Evolutionary conservation across 2,329 filamentous ascomycete genomes (phyloP), one percentile per base, ranked within the genome.

Genomic region (Cladophialophora chaetospira): DNA sequence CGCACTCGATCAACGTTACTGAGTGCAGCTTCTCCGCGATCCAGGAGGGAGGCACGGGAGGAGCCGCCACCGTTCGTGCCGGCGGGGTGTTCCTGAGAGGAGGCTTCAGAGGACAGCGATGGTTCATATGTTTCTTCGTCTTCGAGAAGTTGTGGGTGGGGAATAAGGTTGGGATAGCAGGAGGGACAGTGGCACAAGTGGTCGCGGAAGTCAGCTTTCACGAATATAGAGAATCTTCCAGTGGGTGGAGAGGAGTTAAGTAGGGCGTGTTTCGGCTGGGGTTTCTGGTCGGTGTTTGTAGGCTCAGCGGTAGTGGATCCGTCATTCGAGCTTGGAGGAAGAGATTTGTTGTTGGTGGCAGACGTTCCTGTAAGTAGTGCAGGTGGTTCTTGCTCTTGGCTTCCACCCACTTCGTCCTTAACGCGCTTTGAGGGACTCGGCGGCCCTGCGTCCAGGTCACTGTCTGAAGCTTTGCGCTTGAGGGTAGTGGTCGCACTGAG

Each of bases 101-200:
- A 83, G 4, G 76, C 79, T n/a, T 17, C 33, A n/a, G 78, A 82
- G 13, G 81, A 96, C 4, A 97, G 77, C 1, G 93, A 91, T 0
- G 93, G 94, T 67, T 97, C 91, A 73, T 99, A 99, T 1, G 85
- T 86, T 29, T 96, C 91, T 77, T 99, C 94, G 72, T 96, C 91
- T 68, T 97, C 92, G 8, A 96, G 85, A 9, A 99, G 87, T 68
- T 96, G 89, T 0, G 85, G 84, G 69, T 96, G 86, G 0, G 78
- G 75, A 53, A 83, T 77, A 1, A 97, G 82, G 10, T 83, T 76
- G 1, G 85, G 85, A 73, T 90, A 96, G 76, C 92, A 97, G n/a
- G 80, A 74, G 13, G 83, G 71, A 73, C 94, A 99, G 68, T 81
- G 89, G 77, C 94, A 99, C 66, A 99, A 77, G 58, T 87, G 79